These are phyloP conservation scores for Lagenidium giganteum DNA, from an alignment of 352 stramenopile species.

Conservation along the genomic window DNA sequence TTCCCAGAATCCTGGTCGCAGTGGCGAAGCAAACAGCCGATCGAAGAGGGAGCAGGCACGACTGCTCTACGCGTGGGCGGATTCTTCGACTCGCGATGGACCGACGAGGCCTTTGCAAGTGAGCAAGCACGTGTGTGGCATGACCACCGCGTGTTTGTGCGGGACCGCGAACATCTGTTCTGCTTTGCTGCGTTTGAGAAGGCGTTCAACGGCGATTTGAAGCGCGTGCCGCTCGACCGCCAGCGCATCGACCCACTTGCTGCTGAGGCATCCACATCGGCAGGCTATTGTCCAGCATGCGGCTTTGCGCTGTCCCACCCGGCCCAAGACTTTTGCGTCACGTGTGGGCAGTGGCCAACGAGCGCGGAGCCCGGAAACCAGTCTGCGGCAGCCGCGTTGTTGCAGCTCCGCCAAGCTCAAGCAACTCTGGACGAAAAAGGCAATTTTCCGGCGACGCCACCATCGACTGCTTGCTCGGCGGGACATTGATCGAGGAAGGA, in stretches of 20 bases:
- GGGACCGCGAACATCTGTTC: conserved; percentile 63
- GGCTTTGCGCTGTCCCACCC: conserved; percentile 37
- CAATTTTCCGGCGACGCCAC: too few relatives aligned
- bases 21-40: conserved; percentile 86
- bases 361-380: too few relatives aligned
- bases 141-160: conserved; percentile 46
- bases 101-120: conserved; percentile 27
- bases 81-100: conserved; percentile 49
- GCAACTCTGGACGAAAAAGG: too few relatives aligned
- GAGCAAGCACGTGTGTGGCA: conserved; percentile 25
- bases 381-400: too few relatives aligned
- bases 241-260: not conserved
- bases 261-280: not conserved
- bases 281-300: conserved; percentile 29
- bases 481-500: too few relatives aligned
- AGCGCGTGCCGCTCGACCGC: conserved; percentile 29
- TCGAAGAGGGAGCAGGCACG: conserved; percentile 77
- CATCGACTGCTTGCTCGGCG: too few relatives aligned
- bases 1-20: conserved; percentile 81
- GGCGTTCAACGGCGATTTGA: conserved; percentile 42
- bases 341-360: conserved; percentile 67
- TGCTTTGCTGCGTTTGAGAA: conserved; percentile 61
- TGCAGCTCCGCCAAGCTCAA: too few relatives aligned
- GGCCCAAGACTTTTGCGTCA: conserved; percentile 51
- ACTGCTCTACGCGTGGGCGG: conserved; percentile 59